Evolutionary conservation across 225 moss, liverwort and hornwort genomes (phyloP), one percentile per base, ranked within the genome.

Genomic region (Anthoceros angustus): DNA sequence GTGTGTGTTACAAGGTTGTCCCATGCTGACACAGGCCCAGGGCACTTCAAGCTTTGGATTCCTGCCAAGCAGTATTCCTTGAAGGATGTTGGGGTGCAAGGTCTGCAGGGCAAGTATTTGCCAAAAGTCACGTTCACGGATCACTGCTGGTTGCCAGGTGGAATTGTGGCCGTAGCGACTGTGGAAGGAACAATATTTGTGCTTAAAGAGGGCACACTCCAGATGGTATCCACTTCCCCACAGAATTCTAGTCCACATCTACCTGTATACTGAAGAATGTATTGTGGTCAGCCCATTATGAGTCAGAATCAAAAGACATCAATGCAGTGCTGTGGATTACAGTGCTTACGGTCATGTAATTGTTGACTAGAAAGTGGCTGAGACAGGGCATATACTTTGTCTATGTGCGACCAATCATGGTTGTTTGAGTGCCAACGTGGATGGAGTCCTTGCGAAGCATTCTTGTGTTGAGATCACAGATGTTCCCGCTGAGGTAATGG

Each of bases 41-140:
- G 70, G 61, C 79, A 85, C 55, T 88, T 88, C 62, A 88, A 83
- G 63, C 74, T 85, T 63, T 85, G 85, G 85, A 85, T 66, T 69
- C 55, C 55, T 2, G 73, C 76, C 61, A 83, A 83, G 72, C 77
- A 74, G 8, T 74, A 75, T 74, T 65, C 74, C 7, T 85, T 79
- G 70, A 88, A 85, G 42, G 85, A 88, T 74, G 71, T 71, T 14
- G 49, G 67, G 64, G 77, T 85, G 42, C 80, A 83, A 62, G 87
- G 83, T 61, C 67, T 88, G 39, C 72, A 77, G 0, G 72, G 69
- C 12, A 68, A 65, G n/a, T 43, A 71, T 10, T 73, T 73, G 41
- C 75, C 43, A 7, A 72, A 64, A 43, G 69, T 79, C 70, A 83
- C 77, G 73, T 83, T 74, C 21, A 78, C 85, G 24, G 87, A 88